These are phyloP conservation scores for Pisolithus marmoratus DNA, from an alignment of 768 basidiomycete species.

Conservation along the genomic window DNA sequence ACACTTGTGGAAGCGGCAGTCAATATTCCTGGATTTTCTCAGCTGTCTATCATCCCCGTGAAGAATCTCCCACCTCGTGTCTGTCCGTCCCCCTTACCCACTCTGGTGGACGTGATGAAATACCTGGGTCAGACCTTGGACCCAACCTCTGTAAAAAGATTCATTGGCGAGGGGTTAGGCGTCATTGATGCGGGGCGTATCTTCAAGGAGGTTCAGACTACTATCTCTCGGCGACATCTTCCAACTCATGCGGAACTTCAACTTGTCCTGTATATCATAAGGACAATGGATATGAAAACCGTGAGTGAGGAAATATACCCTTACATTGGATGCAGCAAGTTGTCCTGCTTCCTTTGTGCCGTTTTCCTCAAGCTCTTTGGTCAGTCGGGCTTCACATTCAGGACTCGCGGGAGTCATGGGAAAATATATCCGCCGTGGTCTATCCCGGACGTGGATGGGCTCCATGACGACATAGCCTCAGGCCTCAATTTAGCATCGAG, in stretches of 20 bases:
- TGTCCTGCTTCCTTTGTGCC: conserved; percentile 1
- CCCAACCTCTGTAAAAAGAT: not conserved
- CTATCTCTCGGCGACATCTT: not conserved
- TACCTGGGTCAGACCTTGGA: not conserved
- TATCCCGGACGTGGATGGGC: not conserved
- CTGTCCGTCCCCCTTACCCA: not conserved
- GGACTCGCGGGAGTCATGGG: conserved; percentile 1
- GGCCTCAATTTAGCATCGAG: not conserved
- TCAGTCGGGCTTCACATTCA: not conserved
- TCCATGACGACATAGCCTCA: not conserved
- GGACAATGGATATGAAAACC: not conserved
- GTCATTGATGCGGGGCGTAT: not conserved
- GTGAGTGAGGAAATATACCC: not conserved
- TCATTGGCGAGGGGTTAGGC: not conserved
- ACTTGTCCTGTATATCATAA: not conserved
- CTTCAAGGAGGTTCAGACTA: not conserved
- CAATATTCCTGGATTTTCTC: not conserved
- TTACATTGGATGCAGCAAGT: conserved; percentile 2
- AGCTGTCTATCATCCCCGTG: not conserved
- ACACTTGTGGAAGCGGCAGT: not conserved
- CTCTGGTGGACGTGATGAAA: not conserved
- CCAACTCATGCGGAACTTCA: not conserved
- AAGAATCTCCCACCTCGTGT: not conserved
- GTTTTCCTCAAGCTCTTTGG: not conserved
- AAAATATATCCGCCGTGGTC: not conserved